A percentile compares a stretch with the other conserved stretches of the same genome.
These are phyloP conservation scores for Capsella rubella DNA, from an alignment of 441 rosid genomes.

Conservation along the genomic window DNA sequence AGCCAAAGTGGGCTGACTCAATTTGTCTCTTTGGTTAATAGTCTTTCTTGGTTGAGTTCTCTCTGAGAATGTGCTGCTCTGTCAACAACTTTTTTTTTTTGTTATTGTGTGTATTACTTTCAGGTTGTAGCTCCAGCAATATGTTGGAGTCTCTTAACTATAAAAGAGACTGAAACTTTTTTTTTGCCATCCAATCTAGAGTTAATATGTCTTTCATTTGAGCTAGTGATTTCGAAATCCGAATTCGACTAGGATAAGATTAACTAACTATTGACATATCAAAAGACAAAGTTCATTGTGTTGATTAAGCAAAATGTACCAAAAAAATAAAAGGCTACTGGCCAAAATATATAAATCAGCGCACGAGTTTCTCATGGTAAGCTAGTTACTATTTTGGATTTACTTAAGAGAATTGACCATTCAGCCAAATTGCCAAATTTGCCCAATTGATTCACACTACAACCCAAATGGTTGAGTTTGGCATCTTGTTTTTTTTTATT, in stretches of 20 bases:
- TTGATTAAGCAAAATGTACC: not conserved
- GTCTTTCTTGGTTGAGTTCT: not conserved
- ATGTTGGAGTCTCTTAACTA: not conserved
- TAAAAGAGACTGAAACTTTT: not conserved
- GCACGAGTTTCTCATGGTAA: not conserved
- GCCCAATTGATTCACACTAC: not conserved
- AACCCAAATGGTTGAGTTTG: not conserved
- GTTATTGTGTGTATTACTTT: not conserved
- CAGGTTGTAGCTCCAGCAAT: not conserved
- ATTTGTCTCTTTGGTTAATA: not conserved
- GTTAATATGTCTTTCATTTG: not conserved
- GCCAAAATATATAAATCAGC: not conserved
- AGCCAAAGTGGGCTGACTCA: not conserved
- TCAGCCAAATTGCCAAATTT: not conserved
- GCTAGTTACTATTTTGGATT: not conserved
- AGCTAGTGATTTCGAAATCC: not conserved
- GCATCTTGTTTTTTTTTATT: not conserved
- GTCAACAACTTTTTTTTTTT: not conserved
- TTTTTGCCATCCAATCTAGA: not conserved
- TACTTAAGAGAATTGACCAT: not conserved
- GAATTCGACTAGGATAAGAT: no score
- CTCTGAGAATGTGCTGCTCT: not conserved
- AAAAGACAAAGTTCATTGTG: not conserved
- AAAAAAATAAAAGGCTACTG: not conserved
- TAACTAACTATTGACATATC: not conserved